Percentiles rank a stretch among this genome's conserved stretches.
These are phyloP conservation scores for Saxispiralis lemnorum DNA, from an alignment of 495 filamentous ascomycete genomes.

Conservation along the genomic window DNA sequence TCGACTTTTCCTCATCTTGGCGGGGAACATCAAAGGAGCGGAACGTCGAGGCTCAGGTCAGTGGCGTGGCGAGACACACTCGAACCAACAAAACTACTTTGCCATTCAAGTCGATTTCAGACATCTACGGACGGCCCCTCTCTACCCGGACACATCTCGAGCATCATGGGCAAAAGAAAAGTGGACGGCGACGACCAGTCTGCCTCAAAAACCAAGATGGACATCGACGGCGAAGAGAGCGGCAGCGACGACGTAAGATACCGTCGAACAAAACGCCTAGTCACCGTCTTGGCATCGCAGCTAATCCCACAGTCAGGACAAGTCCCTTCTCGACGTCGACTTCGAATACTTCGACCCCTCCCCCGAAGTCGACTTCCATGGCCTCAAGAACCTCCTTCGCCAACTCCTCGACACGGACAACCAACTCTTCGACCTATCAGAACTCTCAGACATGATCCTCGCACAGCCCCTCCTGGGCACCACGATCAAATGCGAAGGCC, in stretches of 20 bases:
- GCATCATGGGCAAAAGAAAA: constrained; percentile 14
- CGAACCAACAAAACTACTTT: too few species aligned
- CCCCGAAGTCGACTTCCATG: constrained; percentile 79
- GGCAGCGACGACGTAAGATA: constrained; percentile 11
- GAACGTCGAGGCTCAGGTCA: not conserved
- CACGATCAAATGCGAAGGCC: constrained; percentile 86
- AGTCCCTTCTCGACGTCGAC: constrained; percentile 82
- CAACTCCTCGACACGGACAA: constrained; percentile 88
- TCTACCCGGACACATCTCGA: not conserved
- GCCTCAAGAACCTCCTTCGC: constrained; percentile 72
- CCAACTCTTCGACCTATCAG: constrained; percentile 69
- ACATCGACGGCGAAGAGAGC: constrained; percentile 13
- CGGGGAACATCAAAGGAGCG: not conserved
- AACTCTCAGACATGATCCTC: constrained; percentile 69
- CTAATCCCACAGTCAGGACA: constrained; percentile 37
- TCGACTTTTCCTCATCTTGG: constrained; percentile 1
- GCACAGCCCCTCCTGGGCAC: constrained; percentile 78
- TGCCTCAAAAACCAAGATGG: constrained; percentile 9
- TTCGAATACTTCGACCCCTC: constrained; percentile 98
- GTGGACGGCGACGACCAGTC: constrained; percentile 5
- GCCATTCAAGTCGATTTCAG: too few species aligned
- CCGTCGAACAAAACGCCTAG: not conserved
- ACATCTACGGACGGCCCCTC: too few species aligned
- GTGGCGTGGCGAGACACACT: too few species aligned
- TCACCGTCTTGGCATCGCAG: not conserved